Conservation (phyloP, 495 filamentous ascomycete genomes). For the Rostrohypoxylon terebratum region DNA sequence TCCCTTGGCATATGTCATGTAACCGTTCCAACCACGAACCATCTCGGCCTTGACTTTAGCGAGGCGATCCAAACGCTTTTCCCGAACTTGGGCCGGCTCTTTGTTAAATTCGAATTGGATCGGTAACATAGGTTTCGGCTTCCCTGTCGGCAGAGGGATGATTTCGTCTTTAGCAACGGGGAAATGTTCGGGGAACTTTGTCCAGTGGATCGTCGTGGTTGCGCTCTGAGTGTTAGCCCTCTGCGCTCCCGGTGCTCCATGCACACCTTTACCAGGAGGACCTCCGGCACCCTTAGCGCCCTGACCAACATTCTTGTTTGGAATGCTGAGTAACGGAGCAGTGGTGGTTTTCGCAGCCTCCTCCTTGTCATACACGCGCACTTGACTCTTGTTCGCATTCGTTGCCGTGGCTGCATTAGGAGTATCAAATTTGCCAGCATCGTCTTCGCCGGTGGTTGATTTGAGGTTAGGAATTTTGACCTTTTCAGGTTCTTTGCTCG, state of each 20-base stretch:
- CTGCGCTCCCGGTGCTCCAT: constrained; percentile 30
- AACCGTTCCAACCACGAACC: constrained; percentile 82
- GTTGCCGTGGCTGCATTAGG: constrained; percentile 24
- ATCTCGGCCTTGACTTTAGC: constrained; percentile 82
- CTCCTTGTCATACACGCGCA: constrained; percentile 58
- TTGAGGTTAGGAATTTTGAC: constrained; percentile 57
- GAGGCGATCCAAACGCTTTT: constrained; percentile 71
- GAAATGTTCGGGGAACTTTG: constrained; percentile 76
- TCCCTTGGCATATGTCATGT: constrained; percentile 83
- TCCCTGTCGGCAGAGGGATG: constrained; percentile 79
- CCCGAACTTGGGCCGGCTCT: constrained; percentile 70
- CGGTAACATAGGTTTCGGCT: constrained; percentile 73
- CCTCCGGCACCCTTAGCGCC: constrained; percentile 41
- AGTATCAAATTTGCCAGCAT: constrained; percentile 30
- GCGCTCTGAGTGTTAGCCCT: constrained; percentile 36
- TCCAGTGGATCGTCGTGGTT: constrained; percentile 70
- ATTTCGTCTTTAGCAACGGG: constrained; percentile 75
- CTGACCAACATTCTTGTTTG: constrained; percentile 51
- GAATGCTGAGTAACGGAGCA: constrained; percentile 51
- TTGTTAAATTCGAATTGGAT: constrained; percentile 78
- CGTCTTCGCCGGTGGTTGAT: constrained; percentile 40
- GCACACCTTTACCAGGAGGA: constrained; percentile 24
- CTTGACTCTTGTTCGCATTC: constrained; percentile 42
- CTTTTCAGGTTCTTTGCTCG: constrained; percentile 22
- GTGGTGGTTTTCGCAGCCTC: constrained; percentile 49